Evolutionary conservation across 768 basidiomycete genomes (phyloP).

Genomic region (Leccinum truebloodii): DNA sequence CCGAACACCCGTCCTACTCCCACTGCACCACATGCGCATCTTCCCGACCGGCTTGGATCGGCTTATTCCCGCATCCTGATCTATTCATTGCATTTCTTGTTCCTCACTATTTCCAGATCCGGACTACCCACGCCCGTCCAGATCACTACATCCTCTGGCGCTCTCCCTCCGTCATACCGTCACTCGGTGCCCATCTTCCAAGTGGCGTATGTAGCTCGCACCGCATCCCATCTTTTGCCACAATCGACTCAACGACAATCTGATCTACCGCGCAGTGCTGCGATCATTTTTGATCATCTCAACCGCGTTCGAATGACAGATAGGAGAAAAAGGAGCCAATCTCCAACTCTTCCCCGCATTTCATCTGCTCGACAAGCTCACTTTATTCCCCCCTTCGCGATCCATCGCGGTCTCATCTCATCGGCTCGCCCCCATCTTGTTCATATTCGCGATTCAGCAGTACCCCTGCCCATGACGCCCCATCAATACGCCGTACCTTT

Average conservation of each 20-base stretch:
- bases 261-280: conserved; percentile 19
- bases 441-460: conserved; percentile 8
- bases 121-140: conserved; percentile 13
- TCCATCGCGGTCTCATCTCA: conserved; percentile 23
- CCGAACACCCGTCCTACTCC: conserved; percentile 14
- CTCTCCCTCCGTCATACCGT: neutral
- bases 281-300: conserved; percentile 6
- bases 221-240: conserved; percentile 4
- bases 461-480: neutral
- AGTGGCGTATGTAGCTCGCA: conserved; percentile 6
- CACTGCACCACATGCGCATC: conserved; percentile 8
- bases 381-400: conserved; percentile 15
- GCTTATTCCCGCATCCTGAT: conserved; percentile 12
- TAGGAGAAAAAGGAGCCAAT: conserved; percentile 16
- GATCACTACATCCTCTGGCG: conserved; percentile 2
- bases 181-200: neutral
- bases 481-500: neutral
- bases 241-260: conserved; percentile 22
- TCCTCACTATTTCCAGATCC: conserved; percentile 14
- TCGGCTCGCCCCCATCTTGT: neutral
- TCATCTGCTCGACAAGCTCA: neutral
- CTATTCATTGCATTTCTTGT: conserved; percentile 12
- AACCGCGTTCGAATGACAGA: conserved; percentile 4
- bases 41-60: conserved; percentile 12
- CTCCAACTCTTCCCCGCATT: conserved; percentile 19